phyloP scores from a whole-genome alignment of 169 alveolate species.

The Cryptosporidium parvum region DNA sequence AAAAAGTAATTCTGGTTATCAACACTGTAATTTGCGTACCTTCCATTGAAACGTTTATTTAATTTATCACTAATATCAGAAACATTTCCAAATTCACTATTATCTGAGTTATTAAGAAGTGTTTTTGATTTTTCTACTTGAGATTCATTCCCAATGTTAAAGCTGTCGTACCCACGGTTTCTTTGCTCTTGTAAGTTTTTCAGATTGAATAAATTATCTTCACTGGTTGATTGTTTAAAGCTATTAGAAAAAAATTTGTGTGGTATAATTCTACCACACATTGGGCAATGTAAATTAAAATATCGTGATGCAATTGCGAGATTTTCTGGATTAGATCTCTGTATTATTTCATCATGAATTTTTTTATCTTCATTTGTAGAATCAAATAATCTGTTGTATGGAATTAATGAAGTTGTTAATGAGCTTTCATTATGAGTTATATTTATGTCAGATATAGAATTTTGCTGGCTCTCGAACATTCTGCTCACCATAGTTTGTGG shows the following conservation, averaged over 20 bases:
- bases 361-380: not conserved
- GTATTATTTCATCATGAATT: not conserved
- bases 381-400: constrained; percentile 6
- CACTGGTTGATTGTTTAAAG: not conserved
- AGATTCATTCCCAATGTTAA: not conserved
- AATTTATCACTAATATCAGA: constrained; percentile 4
- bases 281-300: constrained; percentile 69
- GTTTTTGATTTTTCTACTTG: not conserved
- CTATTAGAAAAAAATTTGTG: constrained; percentile 26
- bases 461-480: constrained; percentile 13
- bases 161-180: not conserved
- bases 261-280: constrained; percentile 74
- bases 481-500: constrained; percentile 74
- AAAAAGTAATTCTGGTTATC: constrained; percentile 65
- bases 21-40: constrained; percentile 5
- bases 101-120: not conserved
- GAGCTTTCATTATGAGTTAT: not conserved
- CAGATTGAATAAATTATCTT: not conserved
- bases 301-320: constrained; percentile 26
- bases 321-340: not conserved
- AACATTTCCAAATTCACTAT: not conserved
- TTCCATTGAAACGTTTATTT: not conserved
- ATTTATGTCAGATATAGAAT: not conserved
- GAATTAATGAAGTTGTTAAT: constrained; percentile 27
- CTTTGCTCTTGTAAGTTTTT: not conserved